Conservation (phyloP, 2,329 filamentous ascomycete species). For the Trichophyton benhamiae region DNA sequence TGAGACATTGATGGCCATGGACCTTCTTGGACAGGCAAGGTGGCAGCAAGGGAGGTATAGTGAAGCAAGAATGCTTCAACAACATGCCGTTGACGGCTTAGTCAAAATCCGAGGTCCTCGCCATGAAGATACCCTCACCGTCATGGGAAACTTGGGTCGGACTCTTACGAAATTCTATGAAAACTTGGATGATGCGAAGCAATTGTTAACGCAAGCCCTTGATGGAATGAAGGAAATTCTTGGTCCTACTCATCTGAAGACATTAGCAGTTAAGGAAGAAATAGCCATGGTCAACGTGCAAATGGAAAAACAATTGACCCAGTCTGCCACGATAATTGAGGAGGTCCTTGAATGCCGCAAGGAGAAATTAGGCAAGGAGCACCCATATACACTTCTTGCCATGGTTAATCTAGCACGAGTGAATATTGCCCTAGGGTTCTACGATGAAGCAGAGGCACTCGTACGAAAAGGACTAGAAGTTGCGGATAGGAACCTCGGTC, state of each 20-base stretch:
- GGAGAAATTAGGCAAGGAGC: constrained; percentile 21
- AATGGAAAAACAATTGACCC: constrained; percentile 7
- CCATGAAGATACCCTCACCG: constrained; percentile 25
- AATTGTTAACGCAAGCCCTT: constrained; percentile 14
- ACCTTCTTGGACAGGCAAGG: constrained; percentile 17
- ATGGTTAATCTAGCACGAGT: constrained; percentile 14
- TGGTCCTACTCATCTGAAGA: constrained; percentile 16
- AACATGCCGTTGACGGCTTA: constrained; percentile 14
- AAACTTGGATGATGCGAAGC: constrained; percentile 12
- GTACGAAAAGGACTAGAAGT: constrained; percentile 14
- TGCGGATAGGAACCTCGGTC: constrained; percentile 16
- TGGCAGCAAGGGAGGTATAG: constrained; percentile 9
- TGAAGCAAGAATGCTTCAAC: constrained; percentile 12
- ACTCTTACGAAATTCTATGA: neutral
- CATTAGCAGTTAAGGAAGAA: constrained; percentile 15
- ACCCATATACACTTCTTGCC: constrained; percentile 24
- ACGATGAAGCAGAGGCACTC: constrained; percentile 7
- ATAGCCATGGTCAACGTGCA: constrained; percentile 13
- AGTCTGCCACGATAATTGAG: neutral
- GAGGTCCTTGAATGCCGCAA: constrained; percentile 10
- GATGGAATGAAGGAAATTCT: constrained; percentile 15
- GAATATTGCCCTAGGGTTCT: constrained; percentile 6
- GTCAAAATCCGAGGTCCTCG: constrained; percentile 21
- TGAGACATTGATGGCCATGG: constrained; percentile 22
- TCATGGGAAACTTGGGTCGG: constrained; percentile 22